phyloP scores from a whole-genome alignment of 768 basidiomycete species.

The Rhizopogon vulgaris region DNA sequence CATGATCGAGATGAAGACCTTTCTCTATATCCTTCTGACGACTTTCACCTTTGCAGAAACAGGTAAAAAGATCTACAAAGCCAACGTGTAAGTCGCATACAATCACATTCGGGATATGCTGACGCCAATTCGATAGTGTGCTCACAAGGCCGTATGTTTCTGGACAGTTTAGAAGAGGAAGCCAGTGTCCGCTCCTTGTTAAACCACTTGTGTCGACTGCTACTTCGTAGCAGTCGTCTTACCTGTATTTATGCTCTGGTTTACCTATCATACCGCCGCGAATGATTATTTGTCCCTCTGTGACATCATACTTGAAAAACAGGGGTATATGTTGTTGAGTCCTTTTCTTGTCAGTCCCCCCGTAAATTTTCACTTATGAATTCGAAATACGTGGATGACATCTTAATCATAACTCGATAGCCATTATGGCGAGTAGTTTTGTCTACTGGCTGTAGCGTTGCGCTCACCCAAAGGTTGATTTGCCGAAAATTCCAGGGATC shows the following conservation, averaged over 20 bases:
- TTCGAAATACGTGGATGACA: too few relatives aligned
- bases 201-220: constrained; percentile 11
- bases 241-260: too few relatives aligned
- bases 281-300: too few relatives aligned
- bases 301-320: not conserved
- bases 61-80: constrained; percentile 45
- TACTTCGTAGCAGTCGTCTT: not conserved
- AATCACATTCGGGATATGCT: not conserved
- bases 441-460: not conserved
- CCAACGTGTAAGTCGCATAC: constrained; percentile 50
- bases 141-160: constrained; percentile 58
- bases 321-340: not conserved
- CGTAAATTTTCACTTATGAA: too few relatives aligned
- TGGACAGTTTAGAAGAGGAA: constrained; percentile 50
- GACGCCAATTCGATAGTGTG: constrained; percentile 33
- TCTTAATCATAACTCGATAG: not conserved
- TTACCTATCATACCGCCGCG: too few relatives aligned
- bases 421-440: not conserved
- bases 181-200: constrained; percentile 56
- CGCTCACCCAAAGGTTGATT: not conserved
- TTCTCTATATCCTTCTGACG: constrained; percentile 64
- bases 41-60: constrained; percentile 56
- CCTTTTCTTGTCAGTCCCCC: too few relatives aligned
- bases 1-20: constrained; percentile 76
- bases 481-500: not conserved